Conservation (phyloP, 2,329 filamentous ascomycete species). For the Fusarium luffae region DNA sequence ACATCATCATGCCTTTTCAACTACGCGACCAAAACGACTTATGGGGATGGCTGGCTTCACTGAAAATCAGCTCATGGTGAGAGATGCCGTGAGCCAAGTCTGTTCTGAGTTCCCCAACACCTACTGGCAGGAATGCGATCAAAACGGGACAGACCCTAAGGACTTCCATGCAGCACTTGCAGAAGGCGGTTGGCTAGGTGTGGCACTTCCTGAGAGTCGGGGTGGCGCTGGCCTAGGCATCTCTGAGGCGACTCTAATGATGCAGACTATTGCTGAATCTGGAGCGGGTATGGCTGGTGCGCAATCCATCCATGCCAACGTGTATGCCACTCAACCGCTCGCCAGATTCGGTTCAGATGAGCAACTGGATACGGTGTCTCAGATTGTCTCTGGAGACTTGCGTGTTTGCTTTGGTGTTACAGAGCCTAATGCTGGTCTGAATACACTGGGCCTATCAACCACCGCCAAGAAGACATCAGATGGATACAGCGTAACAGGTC, state of each 20-base stretch:
- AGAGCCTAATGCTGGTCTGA: conserved; percentile 82
- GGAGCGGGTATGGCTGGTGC: conserved; percentile 82
- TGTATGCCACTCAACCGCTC: conserved; percentile 80
- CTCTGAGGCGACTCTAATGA: conserved; percentile 86
- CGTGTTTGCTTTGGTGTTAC: conserved; percentile 85
- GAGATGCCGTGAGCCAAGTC: conserved; percentile 74
- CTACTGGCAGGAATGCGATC: conserved; percentile 82
- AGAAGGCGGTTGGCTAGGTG: conserved; percentile 82
- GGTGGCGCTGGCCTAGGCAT: conserved; percentile 82
- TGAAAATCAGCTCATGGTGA: conserved; percentile 76
- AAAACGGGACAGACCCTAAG: conserved; percentile 75
- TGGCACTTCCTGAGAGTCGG: conserved; percentile 78
- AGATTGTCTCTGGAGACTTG: conserved; percentile 77
- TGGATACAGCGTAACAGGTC: conserved; percentile 76
- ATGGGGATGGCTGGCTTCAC: conserved; percentile 81
- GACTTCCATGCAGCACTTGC: conserved; percentile 82
- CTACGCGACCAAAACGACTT: conserved; percentile 53
- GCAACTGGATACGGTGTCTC: conserved; percentile 72
- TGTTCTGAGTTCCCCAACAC: conserved; percentile 78
- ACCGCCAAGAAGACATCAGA: conserved; percentile 65
- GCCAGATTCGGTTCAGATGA: conserved; percentile 76
- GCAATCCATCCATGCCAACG: conserved; percentile 71
- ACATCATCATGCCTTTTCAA: conserved; percentile 48
- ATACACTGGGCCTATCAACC: conserved; percentile 78
- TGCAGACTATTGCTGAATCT: conserved; percentile 82